Evolutionary conservation across 2,329 filamentous ascomycete species (phyloP).

Genomic region (Graphium sp.): DNA sequence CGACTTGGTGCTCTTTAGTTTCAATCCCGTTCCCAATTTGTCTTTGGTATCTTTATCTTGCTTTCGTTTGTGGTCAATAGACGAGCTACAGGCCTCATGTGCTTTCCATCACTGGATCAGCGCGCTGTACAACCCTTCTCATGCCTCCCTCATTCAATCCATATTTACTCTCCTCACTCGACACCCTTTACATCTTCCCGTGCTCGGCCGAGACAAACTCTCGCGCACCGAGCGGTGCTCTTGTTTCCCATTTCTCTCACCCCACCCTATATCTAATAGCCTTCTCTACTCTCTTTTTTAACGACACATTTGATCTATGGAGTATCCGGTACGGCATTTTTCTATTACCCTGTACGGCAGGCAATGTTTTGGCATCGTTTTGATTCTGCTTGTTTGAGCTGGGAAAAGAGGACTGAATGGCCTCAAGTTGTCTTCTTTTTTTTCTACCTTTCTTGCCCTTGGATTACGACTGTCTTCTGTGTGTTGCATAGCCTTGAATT

Average conservation of each 20-base stretch:
- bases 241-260: too few species aligned
- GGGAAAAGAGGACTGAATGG: background rate
- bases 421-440: background rate
- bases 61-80: background rate
- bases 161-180: background rate
- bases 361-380: background rate
- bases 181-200: background rate
- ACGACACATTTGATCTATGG: too few species aligned
- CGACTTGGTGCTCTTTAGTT: constrained; percentile 1
- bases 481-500: too few species aligned
- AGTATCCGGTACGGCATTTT: too few species aligned
- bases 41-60: background rate
- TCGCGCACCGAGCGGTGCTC: too few species aligned
- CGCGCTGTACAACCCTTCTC: background rate
- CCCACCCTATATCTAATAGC: too few species aligned
- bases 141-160: too few species aligned
- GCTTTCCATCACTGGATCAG: background rate
- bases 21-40: background rate
- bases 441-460: background rate
- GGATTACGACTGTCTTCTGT: too few species aligned
- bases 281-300: too few species aligned
- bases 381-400: constrained; percentile 1
- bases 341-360: background rate
- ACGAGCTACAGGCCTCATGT: background rate
- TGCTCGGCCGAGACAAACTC: background rate